These are phyloP conservation scores for Dryas drummondii DNA, from an alignment of 306 rosid genomes.

Conservation along the genomic window DNA sequence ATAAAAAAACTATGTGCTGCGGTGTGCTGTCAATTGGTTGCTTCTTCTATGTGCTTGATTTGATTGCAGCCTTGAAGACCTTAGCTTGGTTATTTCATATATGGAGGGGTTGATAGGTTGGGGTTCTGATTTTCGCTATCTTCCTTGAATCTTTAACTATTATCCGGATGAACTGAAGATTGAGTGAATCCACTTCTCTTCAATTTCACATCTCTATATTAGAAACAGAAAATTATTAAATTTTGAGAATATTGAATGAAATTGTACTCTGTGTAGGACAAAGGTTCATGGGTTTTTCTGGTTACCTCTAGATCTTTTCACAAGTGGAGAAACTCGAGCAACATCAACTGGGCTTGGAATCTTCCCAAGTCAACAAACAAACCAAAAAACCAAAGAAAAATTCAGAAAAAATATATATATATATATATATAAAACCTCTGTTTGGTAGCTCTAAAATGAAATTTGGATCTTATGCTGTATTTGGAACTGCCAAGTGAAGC, in stretches of 20 bases:
- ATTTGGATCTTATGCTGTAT: neutral
- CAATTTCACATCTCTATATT: conserved; percentile 56
- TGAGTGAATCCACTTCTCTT: conserved; percentile 63
- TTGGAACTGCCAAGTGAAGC: neutral
- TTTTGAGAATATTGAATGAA: conserved; percentile 5
- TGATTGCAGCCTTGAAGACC: conserved; percentile 50
- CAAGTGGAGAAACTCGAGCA: conserved; percentile 48
- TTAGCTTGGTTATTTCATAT: conserved; percentile 28
- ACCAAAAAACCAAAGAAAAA: neutral
- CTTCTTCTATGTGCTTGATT: conserved; percentile 74
- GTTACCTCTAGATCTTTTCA: conserved; percentile 65
- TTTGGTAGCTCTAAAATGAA: neutral
- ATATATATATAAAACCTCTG: neutral
- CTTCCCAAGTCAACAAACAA: conserved; percentile 36
- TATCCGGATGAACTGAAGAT: conserved; percentile 45
- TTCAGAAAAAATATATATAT: neutral
- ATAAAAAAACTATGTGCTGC: conserved; percentile 8
- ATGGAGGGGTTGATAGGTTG: conserved; percentile 50
- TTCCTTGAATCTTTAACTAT: conserved; percentile 44
- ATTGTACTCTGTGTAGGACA: neutral
- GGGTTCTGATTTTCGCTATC: conserved; percentile 78
- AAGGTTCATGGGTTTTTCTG: neutral
- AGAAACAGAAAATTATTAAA: neutral
- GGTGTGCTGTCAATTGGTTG: conserved; percentile 32
- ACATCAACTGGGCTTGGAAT: conserved; percentile 43